Base-by-base conservation (phyloP, 78 protist species). In the Monosiga brevicollis region DNA sequence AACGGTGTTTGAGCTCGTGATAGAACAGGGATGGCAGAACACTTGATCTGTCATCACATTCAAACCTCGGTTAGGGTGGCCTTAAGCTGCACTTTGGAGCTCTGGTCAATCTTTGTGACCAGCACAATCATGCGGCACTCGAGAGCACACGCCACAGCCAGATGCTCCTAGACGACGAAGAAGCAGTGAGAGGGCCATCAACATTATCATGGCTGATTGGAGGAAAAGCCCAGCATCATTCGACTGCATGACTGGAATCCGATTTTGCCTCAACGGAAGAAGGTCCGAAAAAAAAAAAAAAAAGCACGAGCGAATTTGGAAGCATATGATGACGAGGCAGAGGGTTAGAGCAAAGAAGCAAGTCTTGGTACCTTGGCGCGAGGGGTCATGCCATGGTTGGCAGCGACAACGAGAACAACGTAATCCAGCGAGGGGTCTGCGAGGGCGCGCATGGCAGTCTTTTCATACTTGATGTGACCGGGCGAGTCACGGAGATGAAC, bases 381-480 rank as follows among this genome's bases (percentile, higher is more conserved):
- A 37, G 35, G 29, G 9, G 41, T 0, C 38, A 77, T 9, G 6
- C 81, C 81, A 25, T 25, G 26, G 2, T 1, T 77, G n/a, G 81
- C 81, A 1, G 25, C 39, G 41, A 77, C 81, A 2, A 91, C 80
- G 2, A 94, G 37, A 84, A 90, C 79, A n/a, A 88, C 86, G 77
- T 84, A 94, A 76, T 95, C 96, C 1, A 95, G 97, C 20, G 23
- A 9, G 41, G 62, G 83, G 38, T 95, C 95, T 1, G 97, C 95
- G 90, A 95, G 85, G 6, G 97, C 98, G 36, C n/a, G 84, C 35
- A 95, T 80, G 1, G 99, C 95, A 32, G 99, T 97, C 54, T 91
- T 90, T 10, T 95, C 83, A 81, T 95, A 96, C 39, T 73, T 49
- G 74, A 92, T 95, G 73, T 88, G 92, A n/a, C 98, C 98, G 1